These are phyloP conservation scores for Secale cereale DNA, from an alignment of 176 grass and related monocot genomes.

Conservation along the genomic window DNA sequence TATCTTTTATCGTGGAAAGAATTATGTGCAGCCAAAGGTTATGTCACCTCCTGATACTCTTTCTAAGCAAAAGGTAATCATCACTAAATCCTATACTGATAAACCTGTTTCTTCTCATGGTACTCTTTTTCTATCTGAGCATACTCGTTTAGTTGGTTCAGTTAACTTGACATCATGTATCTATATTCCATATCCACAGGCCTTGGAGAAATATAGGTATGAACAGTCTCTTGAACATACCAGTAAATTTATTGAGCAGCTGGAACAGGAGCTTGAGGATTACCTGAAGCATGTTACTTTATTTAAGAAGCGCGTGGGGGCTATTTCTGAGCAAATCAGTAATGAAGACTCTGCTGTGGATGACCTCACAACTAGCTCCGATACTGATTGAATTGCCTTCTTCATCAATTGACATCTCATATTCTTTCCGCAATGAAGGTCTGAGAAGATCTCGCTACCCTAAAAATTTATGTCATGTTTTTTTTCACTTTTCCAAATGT, in stretches of 20 bases:
- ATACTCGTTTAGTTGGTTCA: not conserved
- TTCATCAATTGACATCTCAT: not conserved
- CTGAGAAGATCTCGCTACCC: not conserved
- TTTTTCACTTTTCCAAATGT: not conserved
- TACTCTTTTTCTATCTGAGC: not conserved
- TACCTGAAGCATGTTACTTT: constrained; percentile 66
- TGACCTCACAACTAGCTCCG: constrained; percentile 16
- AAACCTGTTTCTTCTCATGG: not conserved
- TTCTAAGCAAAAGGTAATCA: constrained; percentile 74
- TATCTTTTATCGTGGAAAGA: constrained; percentile 78
- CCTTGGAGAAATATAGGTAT: constrained; percentile 76
- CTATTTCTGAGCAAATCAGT: constrained; percentile 22
- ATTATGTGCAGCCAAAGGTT: constrained; percentile 66
- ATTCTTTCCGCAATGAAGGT: constrained; percentile 1
- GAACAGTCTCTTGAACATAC: constrained; percentile 87
- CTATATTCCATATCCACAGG: constrained; percentile 34
- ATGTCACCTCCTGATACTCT: constrained; percentile 74
- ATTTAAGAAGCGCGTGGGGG: constrained; percentile 47
- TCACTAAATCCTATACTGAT: not conserved
- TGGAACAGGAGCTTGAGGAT: constrained; percentile 68
- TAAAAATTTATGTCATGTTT: not conserved
- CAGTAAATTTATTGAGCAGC: constrained; percentile 66
- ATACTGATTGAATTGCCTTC: constrained; percentile 21
- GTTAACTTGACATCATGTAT: not conserved
- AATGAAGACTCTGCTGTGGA: constrained; percentile 3